Base-by-base conservation (phyloP, 176 grass and related monocot genomes). In the Dendrocalamus sinicus region DNA sequence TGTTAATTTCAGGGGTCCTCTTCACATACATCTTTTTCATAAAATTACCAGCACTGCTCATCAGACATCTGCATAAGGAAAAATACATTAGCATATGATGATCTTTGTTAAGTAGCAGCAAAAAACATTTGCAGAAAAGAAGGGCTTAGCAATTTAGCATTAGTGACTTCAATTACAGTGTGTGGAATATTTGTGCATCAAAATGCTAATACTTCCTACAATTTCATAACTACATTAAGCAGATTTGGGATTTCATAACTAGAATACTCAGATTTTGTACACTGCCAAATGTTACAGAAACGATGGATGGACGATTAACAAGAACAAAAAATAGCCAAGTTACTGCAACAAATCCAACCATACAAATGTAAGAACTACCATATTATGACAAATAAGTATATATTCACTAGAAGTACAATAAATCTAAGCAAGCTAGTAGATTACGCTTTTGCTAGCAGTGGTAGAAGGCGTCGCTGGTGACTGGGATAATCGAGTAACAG, bases 381-480 rank as follows among this genome's bases (percentile, higher is more conserved):
- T 67, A 32, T 32, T 30, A 16, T 46, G 24, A 57, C 12, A 5
- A 53, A 85, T 15, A 54, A 69, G 3, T 69, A 45, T 83, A 81
- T 35, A 67, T 69, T 82, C 50, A 85, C 30, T 76, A 8, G 22
- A 86, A 60, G 4, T 71, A 83, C 41, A 76, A 16, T 64, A 66
- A 60, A 44, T 1, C n/a, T 79, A 69, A 69, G 4, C 14, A 73
- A 82, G 70, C 6, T 43, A 89, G 78, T 70, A 86, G 45, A 26
- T 92, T 98, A 98, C 96, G 43, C 89, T 92, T 98, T 98, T 89
- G 96, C 96, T 35, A 98, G 66, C 47, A 98, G 73, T 83, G 96
- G 91, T 75, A 98, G 75, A 77, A 98, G 84, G 53, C 93, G 91
- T 45, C 93, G 86, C 84, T 98, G 96, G 84, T 98, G 96, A 81